Conservation (phyloP, 1,284 basidiomycete genomes). For the Sanguinoderma infundibulare region DNA sequence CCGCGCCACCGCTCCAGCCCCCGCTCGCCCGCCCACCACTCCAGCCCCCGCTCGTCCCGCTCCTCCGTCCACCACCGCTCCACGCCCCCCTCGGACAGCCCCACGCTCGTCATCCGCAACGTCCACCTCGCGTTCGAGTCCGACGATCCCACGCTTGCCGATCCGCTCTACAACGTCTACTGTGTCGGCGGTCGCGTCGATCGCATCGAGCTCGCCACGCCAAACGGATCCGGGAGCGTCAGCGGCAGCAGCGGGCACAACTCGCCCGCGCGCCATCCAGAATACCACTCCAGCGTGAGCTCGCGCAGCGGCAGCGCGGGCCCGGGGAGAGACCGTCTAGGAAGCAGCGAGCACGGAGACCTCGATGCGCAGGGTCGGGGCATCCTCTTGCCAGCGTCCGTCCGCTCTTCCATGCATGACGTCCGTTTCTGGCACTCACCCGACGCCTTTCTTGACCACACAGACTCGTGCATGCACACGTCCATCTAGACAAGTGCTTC, state of each 20-base stretch:
- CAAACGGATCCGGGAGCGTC: conserved; percentile 17
- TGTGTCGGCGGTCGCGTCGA: conserved; percentile 29
- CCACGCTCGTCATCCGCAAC: conserved; percentile 30
- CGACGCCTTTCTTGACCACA: neutral
- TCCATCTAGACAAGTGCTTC: conserved; percentile 73
- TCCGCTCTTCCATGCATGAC: conserved; percentile 14
- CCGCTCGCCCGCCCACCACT: neutral
- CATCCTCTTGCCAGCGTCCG: conserved; percentile 57
- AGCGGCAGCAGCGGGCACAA: conserved; percentile 19
- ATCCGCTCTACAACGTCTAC: conserved; percentile 32
- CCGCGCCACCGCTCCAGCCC: neutral
- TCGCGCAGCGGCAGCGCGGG: neutral
- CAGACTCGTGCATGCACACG: conserved; percentile 66
- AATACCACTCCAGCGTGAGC: conserved; percentile 10
- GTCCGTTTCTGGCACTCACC: conserved; percentile 14
- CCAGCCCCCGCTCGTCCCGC: no score
- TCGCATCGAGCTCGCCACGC: conserved; percentile 22
- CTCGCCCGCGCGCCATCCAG: conserved; percentile 19
- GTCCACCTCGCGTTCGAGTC: conserved; percentile 29
- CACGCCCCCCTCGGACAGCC: conserved; percentile 10
- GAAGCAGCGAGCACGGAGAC: conserved; percentile 14
- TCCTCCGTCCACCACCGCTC: conserved; percentile 4
- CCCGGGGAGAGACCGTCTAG: neutral
- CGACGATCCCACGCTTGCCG: conserved; percentile 21
- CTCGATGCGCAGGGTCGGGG: conserved; percentile 50